A percentile compares a stretch with the other conserved stretches of the same genome.
Evolutionary conservation across 495 filamentous ascomycete genomes (phyloP).

Genomic region (Penicillium desertorum): DNA sequence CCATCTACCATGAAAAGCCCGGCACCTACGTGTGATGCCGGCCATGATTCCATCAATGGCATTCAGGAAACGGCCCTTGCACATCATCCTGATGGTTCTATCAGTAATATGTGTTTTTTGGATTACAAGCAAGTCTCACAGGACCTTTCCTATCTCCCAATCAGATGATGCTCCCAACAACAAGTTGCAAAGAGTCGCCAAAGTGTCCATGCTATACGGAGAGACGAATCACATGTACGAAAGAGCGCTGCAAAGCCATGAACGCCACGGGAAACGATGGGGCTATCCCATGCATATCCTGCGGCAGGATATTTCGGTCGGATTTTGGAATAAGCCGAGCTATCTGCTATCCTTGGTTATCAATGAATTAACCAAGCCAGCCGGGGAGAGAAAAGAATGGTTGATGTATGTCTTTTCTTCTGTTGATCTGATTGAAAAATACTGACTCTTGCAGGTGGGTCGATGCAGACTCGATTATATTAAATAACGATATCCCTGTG

Average conservation of each 20-base stretch:
- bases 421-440: constrained; percentile 24
- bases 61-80: constrained; percentile 3
- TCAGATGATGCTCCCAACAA: background rate
- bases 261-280: constrained; percentile 36
- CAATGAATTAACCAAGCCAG: constrained; percentile 43
- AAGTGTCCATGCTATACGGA: constrained; percentile 37
- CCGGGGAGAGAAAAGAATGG: constrained; percentile 41
- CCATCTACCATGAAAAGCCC: background rate
- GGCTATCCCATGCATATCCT: constrained; percentile 43
- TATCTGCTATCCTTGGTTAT: constrained; percentile 44
- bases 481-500: constrained; percentile 44
- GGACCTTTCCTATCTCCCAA: background rate
- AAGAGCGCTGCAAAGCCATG: constrained; percentile 40
- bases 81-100: background rate
- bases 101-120: constrained; percentile 1
- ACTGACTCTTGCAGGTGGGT: constrained; percentile 35
- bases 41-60: background rate
- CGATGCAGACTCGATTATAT: constrained; percentile 44
- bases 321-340: constrained; percentile 44
- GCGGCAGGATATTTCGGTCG: constrained; percentile 32
- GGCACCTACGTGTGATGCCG: background rate
- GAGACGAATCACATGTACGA: constrained; percentile 36
- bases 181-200: constrained; percentile 18
- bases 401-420: constrained; percentile 35
- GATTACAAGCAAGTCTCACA: background rate